These are phyloP conservation scores for Gnomoniopsis sp. DNA, from an alignment of 2,329 filamentous ascomycete species.

Conservation along the genomic window DNA sequence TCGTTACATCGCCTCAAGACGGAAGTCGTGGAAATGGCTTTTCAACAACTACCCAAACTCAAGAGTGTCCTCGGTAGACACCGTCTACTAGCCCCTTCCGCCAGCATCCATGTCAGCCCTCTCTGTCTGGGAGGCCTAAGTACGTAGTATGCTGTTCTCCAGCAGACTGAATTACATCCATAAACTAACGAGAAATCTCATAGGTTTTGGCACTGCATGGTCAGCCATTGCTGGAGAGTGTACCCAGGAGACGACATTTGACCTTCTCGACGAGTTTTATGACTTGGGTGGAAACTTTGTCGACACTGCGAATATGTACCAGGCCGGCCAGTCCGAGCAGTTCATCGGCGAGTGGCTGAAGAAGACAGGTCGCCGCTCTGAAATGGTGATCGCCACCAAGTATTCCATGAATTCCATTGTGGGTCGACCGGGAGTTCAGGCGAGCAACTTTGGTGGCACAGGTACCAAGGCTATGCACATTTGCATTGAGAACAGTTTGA, in stretches of 20 bases:
- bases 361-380: conserved; percentile 59
- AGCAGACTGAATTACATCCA: too few species aligned
- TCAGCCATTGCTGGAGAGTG: conserved; percentile 60
- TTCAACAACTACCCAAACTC: conserved; percentile 43
- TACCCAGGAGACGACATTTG: conserved; percentile 58
- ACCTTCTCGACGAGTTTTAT: conserved; percentile 64
- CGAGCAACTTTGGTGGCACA: conserved; percentile 56
- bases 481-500: conserved; percentile 53
- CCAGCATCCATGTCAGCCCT: conserved; percentile 64
- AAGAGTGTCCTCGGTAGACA: conserved; percentile 62
- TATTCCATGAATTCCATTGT: conserved; percentile 57
- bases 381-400: conserved; percentile 69
- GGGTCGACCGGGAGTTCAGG: conserved; percentile 28
- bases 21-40: conserved; percentile 24
- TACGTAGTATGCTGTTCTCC: not conserved
- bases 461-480: conserved; percentile 57
- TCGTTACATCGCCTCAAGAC: too few species aligned
- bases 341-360: conserved; percentile 73
- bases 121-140: conserved; percentile 60
- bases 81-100: conserved; percentile 62
- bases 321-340: conserved; percentile 54
- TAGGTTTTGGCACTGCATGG: conserved; percentile 46
- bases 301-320: conserved; percentile 69
- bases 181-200: too few species aligned
- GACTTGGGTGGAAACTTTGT: conserved; percentile 69